Conservation (phyloP, 352 stramenopile genomes). For the Phytophthora hybrid region DNA sequence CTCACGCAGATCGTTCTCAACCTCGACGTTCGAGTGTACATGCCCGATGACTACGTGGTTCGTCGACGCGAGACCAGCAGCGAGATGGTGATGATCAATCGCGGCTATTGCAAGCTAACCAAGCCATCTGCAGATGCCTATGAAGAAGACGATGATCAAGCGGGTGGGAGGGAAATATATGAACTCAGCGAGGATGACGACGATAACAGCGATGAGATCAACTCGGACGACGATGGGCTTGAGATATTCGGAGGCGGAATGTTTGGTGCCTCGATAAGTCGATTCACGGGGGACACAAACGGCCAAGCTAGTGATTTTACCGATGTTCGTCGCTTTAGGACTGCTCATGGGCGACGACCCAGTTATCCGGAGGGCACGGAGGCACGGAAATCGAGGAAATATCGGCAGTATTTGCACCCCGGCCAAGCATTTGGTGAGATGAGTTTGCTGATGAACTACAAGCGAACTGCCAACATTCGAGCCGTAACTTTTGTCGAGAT, state of each 20-base stretch:
- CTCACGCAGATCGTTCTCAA: conserved; percentile 46
- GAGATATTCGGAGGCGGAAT: neutral
- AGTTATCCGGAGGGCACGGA: neutral
- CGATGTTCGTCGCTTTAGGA: neutral
- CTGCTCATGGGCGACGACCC: neutral
- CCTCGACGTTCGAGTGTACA: conserved; percentile 42
- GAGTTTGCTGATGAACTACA: conserved; percentile 43
- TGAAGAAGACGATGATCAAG: neutral
- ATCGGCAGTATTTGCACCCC: conserved; percentile 3
- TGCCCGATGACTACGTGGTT: conserved; percentile 62
- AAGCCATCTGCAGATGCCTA: neutral
- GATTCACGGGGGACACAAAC: neutral
- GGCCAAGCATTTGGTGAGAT: conserved; percentile 47
- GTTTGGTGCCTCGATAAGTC: neutral
- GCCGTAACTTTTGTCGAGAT: conserved; percentile 33
- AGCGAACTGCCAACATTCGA: conserved; percentile 31
- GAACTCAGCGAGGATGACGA: neutral
- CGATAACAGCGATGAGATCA: neutral
- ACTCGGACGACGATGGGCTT: neutral
- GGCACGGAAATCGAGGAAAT: neutral
- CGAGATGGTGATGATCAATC: conserved; percentile 60
- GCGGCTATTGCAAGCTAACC: conserved; percentile 42
- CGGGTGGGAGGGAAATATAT: neutral
- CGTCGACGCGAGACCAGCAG: conserved; percentile 37
- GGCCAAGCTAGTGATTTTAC: neutral